Percentiles rank a stretch among this genome's conserved stretches.
Evolutionary conservation across 176 grass and related monocot genomes (phyloP).

Genomic region (Carex parvula): DNA sequence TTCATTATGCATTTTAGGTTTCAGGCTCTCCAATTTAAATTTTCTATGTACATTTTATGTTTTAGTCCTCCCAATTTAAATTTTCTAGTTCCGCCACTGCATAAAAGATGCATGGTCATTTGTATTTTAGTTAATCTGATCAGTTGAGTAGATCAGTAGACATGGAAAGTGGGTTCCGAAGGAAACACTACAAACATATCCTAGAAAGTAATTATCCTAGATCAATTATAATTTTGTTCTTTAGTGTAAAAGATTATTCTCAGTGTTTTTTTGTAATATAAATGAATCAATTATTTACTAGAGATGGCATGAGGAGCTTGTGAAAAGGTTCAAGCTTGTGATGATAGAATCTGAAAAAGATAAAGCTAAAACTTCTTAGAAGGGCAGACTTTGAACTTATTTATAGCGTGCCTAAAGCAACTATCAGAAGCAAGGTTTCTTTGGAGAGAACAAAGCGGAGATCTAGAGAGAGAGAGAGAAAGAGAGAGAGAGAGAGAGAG

Average conservation of each 20-base stretch:
- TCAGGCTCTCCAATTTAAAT: too few species aligned
- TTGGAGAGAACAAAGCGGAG: slow-evolving; percentile 1
- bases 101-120: background rate
- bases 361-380: slow-evolving; percentile 66
- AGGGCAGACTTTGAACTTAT: slow-evolving; percentile 52
- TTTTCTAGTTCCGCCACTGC: too few species aligned
- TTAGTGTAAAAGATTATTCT: slow-evolving; percentile 12
- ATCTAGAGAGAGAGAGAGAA: background rate
- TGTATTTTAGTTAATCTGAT: background rate
- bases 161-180: background rate
- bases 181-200: background rate
- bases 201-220: background rate
- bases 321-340: slow-evolving; percentile 33
- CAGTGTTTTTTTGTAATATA: background rate
- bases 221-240: background rate
- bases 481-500: slow-evolving; percentile 20
- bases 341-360: slow-evolving; percentile 69
- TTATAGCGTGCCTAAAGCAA: slow-evolving; percentile 45
- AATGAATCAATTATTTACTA: slow-evolving; percentile 22
- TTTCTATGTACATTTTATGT: too few species aligned
- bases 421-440: slow-evolving; percentile 54
- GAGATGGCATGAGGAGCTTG: slow-evolving; percentile 10
- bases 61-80: too few species aligned
- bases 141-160: background rate
- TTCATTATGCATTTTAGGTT: too few species aligned